These are phyloP conservation scores for Clarireedia sp. DNA, from an alignment of 2,329 filamentous ascomycete species.

Conservation along the genomic window DNA sequence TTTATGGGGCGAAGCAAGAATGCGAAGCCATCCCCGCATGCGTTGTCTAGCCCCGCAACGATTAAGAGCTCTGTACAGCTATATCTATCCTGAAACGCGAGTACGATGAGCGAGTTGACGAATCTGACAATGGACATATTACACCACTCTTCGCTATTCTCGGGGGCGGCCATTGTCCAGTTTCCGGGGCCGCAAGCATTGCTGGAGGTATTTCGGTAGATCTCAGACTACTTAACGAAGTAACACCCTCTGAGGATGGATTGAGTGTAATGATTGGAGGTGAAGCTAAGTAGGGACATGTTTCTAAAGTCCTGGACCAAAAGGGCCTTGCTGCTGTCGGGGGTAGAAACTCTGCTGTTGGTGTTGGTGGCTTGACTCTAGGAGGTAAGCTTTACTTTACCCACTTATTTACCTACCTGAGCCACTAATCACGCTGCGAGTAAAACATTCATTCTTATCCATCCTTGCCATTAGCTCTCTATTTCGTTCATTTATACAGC, in stretches of 20 bases:
- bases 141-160: slow-evolving; percentile 18
- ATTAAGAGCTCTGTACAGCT: slow-evolving; percentile 1
- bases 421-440: neutral
- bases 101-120: neutral
- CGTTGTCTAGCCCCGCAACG: slow-evolving; percentile 9
- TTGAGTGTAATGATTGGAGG: slow-evolving; percentile 28
- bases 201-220: slow-evolving; percentile 43
- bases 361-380: slow-evolving; percentile 20
- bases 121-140: neutral
- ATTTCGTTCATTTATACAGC: slow-evolving; percentile 38
- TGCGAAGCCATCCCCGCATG: slow-evolving; percentile 5
- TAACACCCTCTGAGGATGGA: slow-evolving; percentile 22
- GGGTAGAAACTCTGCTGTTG: slow-evolving; percentile 28
- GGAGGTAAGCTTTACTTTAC: slow-evolving; percentile 13
- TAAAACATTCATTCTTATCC: neutral
- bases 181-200: slow-evolving; percentile 42
- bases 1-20: slow-evolving; percentile 11
- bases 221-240: slow-evolving; percentile 28
- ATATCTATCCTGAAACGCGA: slow-evolving; percentile 5
- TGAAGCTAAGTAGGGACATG: slow-evolving; percentile 32
- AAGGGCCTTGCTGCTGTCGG: slow-evolving; percentile 32
- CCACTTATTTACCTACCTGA: neutral
- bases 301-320: slow-evolving; percentile 21
- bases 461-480: slow-evolving; percentile 28
- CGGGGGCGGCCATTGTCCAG: slow-evolving; percentile 20